Base-by-base conservation (phyloP, 345 rosid species). In the Clausena lansium region DNA sequence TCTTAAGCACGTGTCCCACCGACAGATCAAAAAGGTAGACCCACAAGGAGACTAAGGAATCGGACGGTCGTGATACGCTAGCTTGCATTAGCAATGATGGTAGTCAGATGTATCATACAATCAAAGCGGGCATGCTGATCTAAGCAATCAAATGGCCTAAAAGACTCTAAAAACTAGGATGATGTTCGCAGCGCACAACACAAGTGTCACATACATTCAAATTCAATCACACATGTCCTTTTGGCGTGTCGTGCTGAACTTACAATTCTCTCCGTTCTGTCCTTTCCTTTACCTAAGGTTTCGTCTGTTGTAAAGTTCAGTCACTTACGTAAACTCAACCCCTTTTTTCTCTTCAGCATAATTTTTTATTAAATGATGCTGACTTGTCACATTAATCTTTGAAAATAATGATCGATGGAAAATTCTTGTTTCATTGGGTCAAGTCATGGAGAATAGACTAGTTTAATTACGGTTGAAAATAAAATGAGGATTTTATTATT, bases 221-320 rank as follows among this genome's bases (percentile, higher is more conserved):
- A n/a, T 45, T 45, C 50, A 45, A 45, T 45, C 50, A 11, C 50
- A 3, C 4, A 13, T 45, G 5, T 45, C 5, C 50, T 13, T 45
- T 45, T 82, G 66, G 79, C 89, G 84, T 86, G 88, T 77, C 88
- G 89, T 82, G 81, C 72, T 82, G 71, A 80, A 79, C 85, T 78
- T 8, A 59, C 77, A 81, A 52, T 39, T 62, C 60, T 52, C 45
- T 55, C 41, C 63, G 1, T n/a, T 41, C 27, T 11, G 50, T 72
- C 65, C 8, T 15, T 70, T 30, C 9, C 11, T 38, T 35, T 38
- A 13, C 30, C 8, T 24, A 22, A 9, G 5, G 8, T 60, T 60
- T 24, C n/a, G 27, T 22, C 15, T 50, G 17, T 45, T 41, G 17
- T 45, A 11, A 45, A 45, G 50, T 45, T 45, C 15, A 11, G 50